A percentile compares a stretch with the other conserved stretches of the same genome.
Conservation (phyloP, 805 yeast species). For the Kurtzmaniella cleridarum region DNA sequence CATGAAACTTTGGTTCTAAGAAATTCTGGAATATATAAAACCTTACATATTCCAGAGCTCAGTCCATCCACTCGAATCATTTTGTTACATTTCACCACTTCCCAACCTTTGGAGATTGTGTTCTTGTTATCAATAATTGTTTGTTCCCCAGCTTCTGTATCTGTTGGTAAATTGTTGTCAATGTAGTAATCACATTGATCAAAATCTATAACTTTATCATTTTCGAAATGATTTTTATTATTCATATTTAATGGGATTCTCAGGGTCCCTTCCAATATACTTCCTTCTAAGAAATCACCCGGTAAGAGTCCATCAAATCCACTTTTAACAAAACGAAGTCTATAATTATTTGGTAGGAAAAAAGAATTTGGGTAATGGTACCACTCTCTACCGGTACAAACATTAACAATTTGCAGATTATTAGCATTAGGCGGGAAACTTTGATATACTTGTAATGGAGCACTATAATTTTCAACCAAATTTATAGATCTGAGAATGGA, state of each 20-base stretch:
- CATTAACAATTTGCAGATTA: slow-evolving; percentile 26
- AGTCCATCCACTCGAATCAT: slow-evolving; percentile 49
- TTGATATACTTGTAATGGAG: slow-evolving; percentile 62
- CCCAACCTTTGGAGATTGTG: slow-evolving; percentile 38
- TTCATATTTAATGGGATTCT: slow-evolving; percentile 64
- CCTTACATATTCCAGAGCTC: slow-evolving; percentile 51
- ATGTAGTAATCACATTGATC: slow-evolving; percentile 62
- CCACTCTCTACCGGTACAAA: slow-evolving; percentile 96
- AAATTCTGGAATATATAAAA: slow-evolving; percentile 44
- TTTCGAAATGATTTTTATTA: slow-evolving; percentile 62
- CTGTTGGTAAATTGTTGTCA: slow-evolving; percentile 54
- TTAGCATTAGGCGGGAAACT: slow-evolving; percentile 28
- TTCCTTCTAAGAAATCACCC: slow-evolving; percentile 55
- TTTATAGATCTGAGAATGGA: slow-evolving; percentile 52
- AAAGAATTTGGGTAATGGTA: slow-evolving; percentile 87
- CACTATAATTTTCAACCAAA: slow-evolving; percentile 59
- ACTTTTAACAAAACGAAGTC: slow-evolving; percentile 64
- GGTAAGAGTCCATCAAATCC: slow-evolving; percentile 88
- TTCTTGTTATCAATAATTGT: slow-evolving; percentile 10
- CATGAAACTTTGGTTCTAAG: slow-evolving; percentile 21
- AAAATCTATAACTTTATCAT: slow-evolving; percentile 45
- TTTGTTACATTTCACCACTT: slow-evolving; percentile 39
- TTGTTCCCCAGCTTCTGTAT: slow-evolving; percentile 39
- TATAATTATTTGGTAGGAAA: slow-evolving; percentile 58
- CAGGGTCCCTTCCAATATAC: not conserved